Evolutionary conservation across 352 stramenopile species (phyloP).

Genomic region (Phytopythium helicoides): DNA sequence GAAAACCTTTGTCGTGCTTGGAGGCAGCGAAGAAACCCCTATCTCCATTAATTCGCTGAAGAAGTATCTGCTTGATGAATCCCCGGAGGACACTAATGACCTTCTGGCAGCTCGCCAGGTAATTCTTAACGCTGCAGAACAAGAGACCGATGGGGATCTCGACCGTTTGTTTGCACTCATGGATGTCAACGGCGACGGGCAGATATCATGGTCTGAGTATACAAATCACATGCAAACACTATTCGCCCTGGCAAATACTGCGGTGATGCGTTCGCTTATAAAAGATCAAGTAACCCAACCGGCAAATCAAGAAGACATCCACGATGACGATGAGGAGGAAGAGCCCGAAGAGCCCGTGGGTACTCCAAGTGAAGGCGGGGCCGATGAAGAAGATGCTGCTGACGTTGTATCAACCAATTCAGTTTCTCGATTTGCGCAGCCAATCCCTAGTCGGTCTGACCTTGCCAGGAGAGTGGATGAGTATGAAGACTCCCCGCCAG

Average conservation of each 20-base stretch:
- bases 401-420: background rate
- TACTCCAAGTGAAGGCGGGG: background rate
- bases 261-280: conserved; percentile 4
- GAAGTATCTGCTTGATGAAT: conserved; percentile 10
- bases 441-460: background rate
- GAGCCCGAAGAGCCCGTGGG: too few species aligned
- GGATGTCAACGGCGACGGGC: conserved; percentile 47
- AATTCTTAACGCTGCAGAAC: conserved; percentile 31
- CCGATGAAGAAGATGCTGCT: background rate
- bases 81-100: background rate
- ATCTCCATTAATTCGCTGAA: conserved; percentile 32
- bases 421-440: background rate
- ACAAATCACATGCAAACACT: conserved; percentile 47
- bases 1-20: conserved; percentile 34
- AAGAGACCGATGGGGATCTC: conserved; percentile 35
- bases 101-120: conserved; percentile 15
- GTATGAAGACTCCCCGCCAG: background rate
- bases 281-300: conserved; percentile 1
- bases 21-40: conserved; percentile 26
- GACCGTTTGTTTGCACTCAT: conserved; percentile 42
- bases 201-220: conserved; percentile 59
- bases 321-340: background rate
- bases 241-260: conserved; percentile 33
- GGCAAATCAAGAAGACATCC: background rate
- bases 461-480: background rate